Evolutionary conservation across 2,329 filamentous ascomycete species (phyloP), one percentile per base, ranked within the genome.

Genomic region (Fusarium sarcochroum): DNA sequence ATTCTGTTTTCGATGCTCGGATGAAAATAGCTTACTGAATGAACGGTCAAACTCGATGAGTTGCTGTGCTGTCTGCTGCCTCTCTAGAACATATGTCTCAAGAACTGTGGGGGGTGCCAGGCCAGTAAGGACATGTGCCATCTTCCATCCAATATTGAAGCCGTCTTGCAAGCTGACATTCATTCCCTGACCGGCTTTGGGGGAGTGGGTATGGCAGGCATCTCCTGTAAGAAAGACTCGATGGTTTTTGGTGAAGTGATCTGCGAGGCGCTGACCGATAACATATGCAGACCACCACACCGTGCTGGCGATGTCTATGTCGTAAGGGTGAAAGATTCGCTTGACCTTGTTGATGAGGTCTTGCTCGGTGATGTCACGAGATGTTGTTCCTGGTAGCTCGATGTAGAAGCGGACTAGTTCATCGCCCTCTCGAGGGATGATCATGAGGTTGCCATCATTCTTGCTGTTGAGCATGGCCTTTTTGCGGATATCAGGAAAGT

Each of bases 161-260:
- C 66, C 77, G 74, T 93, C 90, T 70, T 91, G 89, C 84, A 93
- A 89, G 32, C 83, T 87, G 5, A 91, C 87, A 66, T 93, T 93
- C 90, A 92, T 92, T 10, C 90, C 90, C 74, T 91, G 89, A 1
- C 89, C 89, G 1, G 88, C 89, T 73, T 91, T 91, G 7, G 89
- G 89, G 0, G 66, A 66, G 7, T 10, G 84, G 82, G 74, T 86
- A 80, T 73, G 70, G 85, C 90, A 76, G 89, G 90, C 71, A 27
- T 70, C 91, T 3, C 90, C 91, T 0, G 89, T 89, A 4, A 93
- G 80, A 72, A 94, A 93, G 10, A 94, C 82, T 6, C 89, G 84
- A 23, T 86, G 83, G 14, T 81, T 77, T 8, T 82, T 81, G 0
- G 91, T 85, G 7, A 74, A 74, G 3, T 58, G 63, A 0, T 73